Base-by-base conservation (phyloP, 257 asterid species). In the Ilex aquifolium region DNA sequence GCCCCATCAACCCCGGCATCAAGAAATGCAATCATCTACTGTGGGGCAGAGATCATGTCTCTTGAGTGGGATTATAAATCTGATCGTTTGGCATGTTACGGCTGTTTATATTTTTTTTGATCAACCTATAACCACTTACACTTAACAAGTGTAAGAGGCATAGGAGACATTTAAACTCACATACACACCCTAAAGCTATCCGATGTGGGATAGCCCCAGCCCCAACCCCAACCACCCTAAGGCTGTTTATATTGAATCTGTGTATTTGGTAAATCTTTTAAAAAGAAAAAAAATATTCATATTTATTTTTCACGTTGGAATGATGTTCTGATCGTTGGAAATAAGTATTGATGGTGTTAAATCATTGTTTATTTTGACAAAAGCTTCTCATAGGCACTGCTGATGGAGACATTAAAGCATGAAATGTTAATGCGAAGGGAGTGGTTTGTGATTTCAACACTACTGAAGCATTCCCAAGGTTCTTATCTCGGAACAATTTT, bases 21-120 rank as follows among this genome's bases (percentile, higher is more conserved):
- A 65, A 87, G 96, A 79, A 89, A 93, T 69, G 99, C 99, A 67
- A 93, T 97, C 61, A 89, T 93, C 74, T 90, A 93, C 72, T 89
- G 97, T 63, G 97, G 97, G 71, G 88, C 96, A n/a, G 96, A 93
- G 81, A 74, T 93, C 81, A 82, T 74, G 82, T 87, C 97, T 56
- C 99, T 90, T 61, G 99, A 90, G 79, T 93, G 99, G 99, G 99
- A 93, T 73, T 87, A 90, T 84, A 89, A 89, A 77, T 93, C 97
- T 58, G 95, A 93, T 73, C 95, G 99, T 63, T 69, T 93, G 95
- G 97, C 89, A 82, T 39, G 87, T 75, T 15, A 0, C 3, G 11
- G 1, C 30, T 15, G 2, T 21, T 53, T 53, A 10, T 21, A 21
- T 21, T 21, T 21, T n/a, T n/a, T n/a, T n/a, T n/a, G n/a, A n/a